A percentile compares a stretch with the other conserved stretches of the same genome.
These are phyloP conservation scores for Penicillium palitans DNA, from an alignment of 2,329 filamentous ascomycete species.

Conservation along the genomic window DNA sequence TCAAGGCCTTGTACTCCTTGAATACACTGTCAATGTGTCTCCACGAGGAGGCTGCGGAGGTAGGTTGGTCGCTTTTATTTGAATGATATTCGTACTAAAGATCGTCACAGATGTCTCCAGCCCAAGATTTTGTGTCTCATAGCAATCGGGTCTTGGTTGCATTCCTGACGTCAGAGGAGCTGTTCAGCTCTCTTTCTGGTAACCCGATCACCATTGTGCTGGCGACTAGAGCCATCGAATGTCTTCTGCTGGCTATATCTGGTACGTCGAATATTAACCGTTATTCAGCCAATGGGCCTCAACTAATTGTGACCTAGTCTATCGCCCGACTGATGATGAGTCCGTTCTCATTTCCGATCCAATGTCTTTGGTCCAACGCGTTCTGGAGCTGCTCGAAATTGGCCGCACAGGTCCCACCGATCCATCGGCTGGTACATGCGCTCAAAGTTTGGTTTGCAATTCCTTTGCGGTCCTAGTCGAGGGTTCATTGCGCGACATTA, in stretches of 20 bases:
- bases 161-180: constrained; percentile 60
- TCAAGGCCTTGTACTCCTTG: constrained; percentile 71
- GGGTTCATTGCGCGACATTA: constrained; percentile 48
- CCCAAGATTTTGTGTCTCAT: constrained; percentile 42
- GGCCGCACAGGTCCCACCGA: constrained; percentile 20
- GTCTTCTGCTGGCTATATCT: constrained; percentile 56
- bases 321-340: constrained; percentile 20
- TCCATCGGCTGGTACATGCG: constrained; percentile 18
- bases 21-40: constrained; percentile 67
- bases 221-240: constrained; percentile 57
- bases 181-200: constrained; percentile 50
- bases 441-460: constrained; percentile 42
- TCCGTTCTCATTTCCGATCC: constrained; percentile 39
- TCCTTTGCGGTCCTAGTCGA: constrained; percentile 53
- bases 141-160: constrained; percentile 58
- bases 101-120: constrained; percentile 28
- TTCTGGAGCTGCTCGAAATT: constrained; percentile 39
- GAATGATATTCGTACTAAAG: background rate
- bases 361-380: constrained; percentile 34
- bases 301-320: constrained; percentile 28
- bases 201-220: constrained; percentile 53
- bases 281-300: background rate
- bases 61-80: background rate
- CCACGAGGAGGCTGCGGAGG: constrained; percentile 43
- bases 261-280: constrained; percentile 41